phyloP scores from a whole-genome alignment of 2,329 filamentous ascomycete genomes.

The Teratosphaeriaceae sp. region DNA sequence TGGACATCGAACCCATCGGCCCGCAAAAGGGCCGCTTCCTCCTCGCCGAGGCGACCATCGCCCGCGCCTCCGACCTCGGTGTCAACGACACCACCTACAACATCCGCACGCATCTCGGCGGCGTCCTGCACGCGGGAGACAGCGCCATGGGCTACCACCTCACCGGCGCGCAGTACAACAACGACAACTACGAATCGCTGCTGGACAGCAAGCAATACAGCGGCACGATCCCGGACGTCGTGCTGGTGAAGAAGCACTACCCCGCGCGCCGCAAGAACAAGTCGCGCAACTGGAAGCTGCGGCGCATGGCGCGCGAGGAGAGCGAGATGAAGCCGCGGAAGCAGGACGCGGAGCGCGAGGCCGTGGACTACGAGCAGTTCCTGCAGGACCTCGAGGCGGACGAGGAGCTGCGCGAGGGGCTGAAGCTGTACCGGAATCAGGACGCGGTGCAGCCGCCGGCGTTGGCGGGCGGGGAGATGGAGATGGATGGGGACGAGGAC shows the following conservation, averaged over 20 bases:
- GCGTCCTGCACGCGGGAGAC: constrained; percentile 79
- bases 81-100: constrained; percentile 83
- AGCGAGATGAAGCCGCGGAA: constrained; percentile 81
- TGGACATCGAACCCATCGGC: constrained; percentile 83
- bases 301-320: constrained; percentile 86
- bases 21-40: constrained; percentile 72
- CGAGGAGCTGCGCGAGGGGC: constrained; percentile 71
- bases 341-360: constrained; percentile 78
- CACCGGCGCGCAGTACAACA: constrained; percentile 88
- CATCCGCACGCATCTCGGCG: constrained; percentile 81
- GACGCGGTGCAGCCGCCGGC: constrained; percentile 37
- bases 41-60: constrained; percentile 82
- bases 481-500: constrained; percentile 45
- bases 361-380: constrained; percentile 96
- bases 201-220: constrained; percentile 71
- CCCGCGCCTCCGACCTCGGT: constrained; percentile 78
- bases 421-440: constrained; percentile 77
- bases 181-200: constrained; percentile 72
- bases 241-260: constrained; percentile 97
- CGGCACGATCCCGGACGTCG: constrained; percentile 78
- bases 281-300: constrained; percentile 81
- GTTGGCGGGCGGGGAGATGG: constrained; percentile 49
- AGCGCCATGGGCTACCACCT: constrained; percentile 93
- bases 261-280: constrained; percentile 69
- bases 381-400: constrained; percentile 95